Evolutionary conservation across 2,329 filamentous ascomycete genomes (phyloP), one percentile per base, ranked within the genome.

Genomic region (Cryphonectria nitschkei): DNA sequence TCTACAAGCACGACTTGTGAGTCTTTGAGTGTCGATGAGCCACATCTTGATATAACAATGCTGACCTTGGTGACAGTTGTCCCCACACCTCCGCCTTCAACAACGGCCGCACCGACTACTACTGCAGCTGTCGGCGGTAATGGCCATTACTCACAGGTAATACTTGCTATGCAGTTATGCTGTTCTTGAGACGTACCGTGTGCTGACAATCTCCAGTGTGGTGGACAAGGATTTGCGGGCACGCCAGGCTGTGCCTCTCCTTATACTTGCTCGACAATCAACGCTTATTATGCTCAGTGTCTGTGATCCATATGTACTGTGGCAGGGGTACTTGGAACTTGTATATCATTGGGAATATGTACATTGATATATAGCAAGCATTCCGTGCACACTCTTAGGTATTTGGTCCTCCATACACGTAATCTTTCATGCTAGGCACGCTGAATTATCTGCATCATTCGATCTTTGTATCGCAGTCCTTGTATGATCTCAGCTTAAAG

Each of bases 221-320:
- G 67, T 32, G 67, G 67, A 41, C 56, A 63, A 64, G 67, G 67
- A 1, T 68, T 63, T 41, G n/a, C 67, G 2, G 58, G 67, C 29
- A 32, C 67, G 5, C 16, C 56, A 43, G 67, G 54, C 34, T 68
- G 67, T 41, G 67, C 43, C 19, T 63, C 67, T 11, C 67, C 67
- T 41, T 68, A 68, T 32, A 43, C 67, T 19, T 68, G 67, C 67
- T 64, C 58, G 22, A 54, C 32, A 0, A 6, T 64, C 34, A 68
- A 68, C 32, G 32, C 58, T n/a, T 68, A 68, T n/a, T 68, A 68
- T 43, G 58, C 60, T 13, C 67, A 64, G 41, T 68, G 67, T 32
- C 32, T 68, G 41, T 68, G 29, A 61, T 34, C 1, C 2, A 19
- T 32, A 8, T 61, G 16, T n/a, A 32, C 34, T 39, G 16, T 2